A percentile compares a stretch with the other conserved stretches of the same genome.
These are phyloP conservation scores for Fraxinus floribunda DNA, from an alignment of 305 asterid genomes.

Conservation along the genomic window DNA sequence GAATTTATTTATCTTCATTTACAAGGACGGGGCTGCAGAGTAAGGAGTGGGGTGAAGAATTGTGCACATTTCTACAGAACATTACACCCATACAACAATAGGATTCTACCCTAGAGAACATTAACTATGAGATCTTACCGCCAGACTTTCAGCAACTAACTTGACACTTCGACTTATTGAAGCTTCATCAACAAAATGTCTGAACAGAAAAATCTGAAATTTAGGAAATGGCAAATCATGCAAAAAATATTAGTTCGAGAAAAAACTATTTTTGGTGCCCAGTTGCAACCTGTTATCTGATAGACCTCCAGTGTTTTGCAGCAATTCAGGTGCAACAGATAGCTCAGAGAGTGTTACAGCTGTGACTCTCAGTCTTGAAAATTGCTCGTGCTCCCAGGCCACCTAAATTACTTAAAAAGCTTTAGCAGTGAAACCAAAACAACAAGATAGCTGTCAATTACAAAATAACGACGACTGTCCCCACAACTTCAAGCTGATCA, in stretches of 20 bases:
- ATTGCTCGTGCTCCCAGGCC: slow-evolving; percentile 99
- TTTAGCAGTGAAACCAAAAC: slow-evolving; percentile 33
- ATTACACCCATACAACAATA: neutral
- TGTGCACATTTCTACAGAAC: neutral
- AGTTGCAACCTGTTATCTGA: slow-evolving; percentile 66
- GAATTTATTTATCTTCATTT: neutral
- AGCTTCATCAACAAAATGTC: slow-evolving; percentile 58
- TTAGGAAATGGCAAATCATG: slow-evolving; percentile 29
- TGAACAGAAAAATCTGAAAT: slow-evolving; percentile 38
- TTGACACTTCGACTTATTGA: slow-evolving; percentile 68
- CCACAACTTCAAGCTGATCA: neutral
- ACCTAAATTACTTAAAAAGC: slow-evolving; percentile 58
- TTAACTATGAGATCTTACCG: slow-evolving; percentile 53
- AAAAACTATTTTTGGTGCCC: neutral
- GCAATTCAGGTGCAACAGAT: slow-evolving; percentile 81
- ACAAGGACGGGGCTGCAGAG: neutral
- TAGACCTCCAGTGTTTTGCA: slow-evolving; percentile 72
- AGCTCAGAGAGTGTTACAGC: slow-evolving; percentile 82
- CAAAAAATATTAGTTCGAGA: slow-evolving; percentile 1
- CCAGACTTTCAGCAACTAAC: slow-evolving; percentile 91
- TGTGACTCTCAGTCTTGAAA: slow-evolving; percentile 83
- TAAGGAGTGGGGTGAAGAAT: neutral
- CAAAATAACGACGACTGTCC: neutral
- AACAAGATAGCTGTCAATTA: neutral
- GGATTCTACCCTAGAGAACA: neutral